These are phyloP conservation scores for Tympanopsis confertula DNA, from an alignment of 2,329 filamentous ascomycete species.

Conservation along the genomic window DNA sequence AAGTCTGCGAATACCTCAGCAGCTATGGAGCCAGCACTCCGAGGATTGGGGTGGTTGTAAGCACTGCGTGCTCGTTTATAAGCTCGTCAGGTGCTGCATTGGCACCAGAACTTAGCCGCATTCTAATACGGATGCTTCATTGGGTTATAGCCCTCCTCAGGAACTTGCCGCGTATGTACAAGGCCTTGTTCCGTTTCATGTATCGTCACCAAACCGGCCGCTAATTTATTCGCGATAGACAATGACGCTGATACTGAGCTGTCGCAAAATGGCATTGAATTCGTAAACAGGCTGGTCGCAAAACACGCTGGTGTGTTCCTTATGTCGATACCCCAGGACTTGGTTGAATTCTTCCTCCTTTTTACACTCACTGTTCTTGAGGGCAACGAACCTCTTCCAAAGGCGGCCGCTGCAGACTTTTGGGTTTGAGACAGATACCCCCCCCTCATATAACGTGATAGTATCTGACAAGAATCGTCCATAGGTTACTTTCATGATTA, in stretches of 20 bases:
- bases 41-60: conserved; percentile 57
- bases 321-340: conserved; percentile 37
- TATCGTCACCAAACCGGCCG: conserved; percentile 3
- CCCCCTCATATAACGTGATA: conserved; percentile 1
- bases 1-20: conserved; percentile 56
- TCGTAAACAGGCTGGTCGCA: conserved; percentile 51
- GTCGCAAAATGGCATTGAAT: conserved; percentile 62
- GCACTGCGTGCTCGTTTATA: conserved; percentile 60
- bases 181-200: neutral
- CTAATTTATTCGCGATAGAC: conserved; percentile 15
- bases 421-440: conserved; percentile 41
- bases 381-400: conserved; percentile 64
- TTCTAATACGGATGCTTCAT: conserved; percentile 39
- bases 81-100: conserved; percentile 40
- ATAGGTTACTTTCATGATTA: conserved; percentile 39
- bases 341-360: conserved; percentile 55
- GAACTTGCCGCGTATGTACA: conserved; percentile 42
- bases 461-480: conserved; percentile 6
- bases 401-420: conserved; percentile 61
- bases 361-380: conserved; percentile 62
- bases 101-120: conserved; percentile 28
- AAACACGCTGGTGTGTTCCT: conserved; percentile 52
- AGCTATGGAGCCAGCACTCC: conserved; percentile 48
- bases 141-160: conserved; percentile 54
- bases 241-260: conserved; percentile 60